phyloP scores from a whole-genome alignment of 225 moss, liverwort and hornwort species.

The Climacium dendroides region DNA sequence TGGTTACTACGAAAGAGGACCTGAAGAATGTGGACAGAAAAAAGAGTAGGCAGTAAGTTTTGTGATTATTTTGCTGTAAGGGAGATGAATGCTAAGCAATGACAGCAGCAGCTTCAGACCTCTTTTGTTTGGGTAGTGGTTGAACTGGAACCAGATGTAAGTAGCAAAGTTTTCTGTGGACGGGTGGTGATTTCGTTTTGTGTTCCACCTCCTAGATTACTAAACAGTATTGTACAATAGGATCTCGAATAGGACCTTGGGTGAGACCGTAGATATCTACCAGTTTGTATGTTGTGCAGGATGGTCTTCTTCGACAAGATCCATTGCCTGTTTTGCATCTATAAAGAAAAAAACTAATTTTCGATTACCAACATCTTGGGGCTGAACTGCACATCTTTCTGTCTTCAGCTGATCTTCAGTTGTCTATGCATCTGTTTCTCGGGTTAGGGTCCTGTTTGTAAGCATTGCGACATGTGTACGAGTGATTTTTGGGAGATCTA shows the following conservation, averaged over 20 bases:
- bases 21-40: neutral
- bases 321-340: neutral
- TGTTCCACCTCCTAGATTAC: neutral
- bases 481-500: neutral
- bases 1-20: neutral
- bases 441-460: neutral
- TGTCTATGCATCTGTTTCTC: neutral
- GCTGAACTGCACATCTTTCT: neutral
- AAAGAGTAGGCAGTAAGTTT: neutral
- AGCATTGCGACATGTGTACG: neutral
- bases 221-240: slow-evolving; percentile 7
- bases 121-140: neutral
- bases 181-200: neutral
- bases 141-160: neutral
- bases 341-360: neutral
- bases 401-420: neutral
- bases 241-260: neutral
- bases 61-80: neutral
- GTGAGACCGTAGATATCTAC: neutral
- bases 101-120: neutral
- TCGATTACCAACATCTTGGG: neutral
- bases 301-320: slow-evolving; percentile 3
- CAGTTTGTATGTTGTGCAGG: neutral
- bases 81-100: neutral
- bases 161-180: neutral